These are phyloP conservation scores for Termitomyces sp. DNA, from an alignment of 768 basidiomycete species.

Conservation along the genomic window DNA sequence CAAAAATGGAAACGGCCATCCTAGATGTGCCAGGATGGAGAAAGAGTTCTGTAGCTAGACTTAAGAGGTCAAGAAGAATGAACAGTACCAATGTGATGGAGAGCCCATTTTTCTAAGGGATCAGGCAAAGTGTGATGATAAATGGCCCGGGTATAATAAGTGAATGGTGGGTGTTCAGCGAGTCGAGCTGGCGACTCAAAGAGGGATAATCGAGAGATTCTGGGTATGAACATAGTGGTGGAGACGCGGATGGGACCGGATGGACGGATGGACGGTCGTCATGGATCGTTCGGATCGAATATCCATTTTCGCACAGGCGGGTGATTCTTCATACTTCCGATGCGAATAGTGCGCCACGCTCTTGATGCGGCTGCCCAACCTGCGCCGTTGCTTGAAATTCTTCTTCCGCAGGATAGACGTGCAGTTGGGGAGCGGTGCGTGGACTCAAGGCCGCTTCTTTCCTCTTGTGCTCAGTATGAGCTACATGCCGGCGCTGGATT, in stretches of 20 bases:
- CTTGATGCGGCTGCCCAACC: not conserved
- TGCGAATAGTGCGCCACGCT: not conserved
- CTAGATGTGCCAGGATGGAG: not conserved
- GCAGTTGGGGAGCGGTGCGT: not conserved
- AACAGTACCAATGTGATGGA: not conserved
- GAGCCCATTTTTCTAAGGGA: not conserved
- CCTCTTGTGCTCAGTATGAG: not conserved
- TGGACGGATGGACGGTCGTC: not conserved
- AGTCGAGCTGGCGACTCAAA: not conserved
- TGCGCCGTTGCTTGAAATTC: not conserved
- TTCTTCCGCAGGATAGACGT: conserved; percentile 1
- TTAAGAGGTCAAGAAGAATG: not conserved
- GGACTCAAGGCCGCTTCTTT: not conserved
- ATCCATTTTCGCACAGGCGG: not conserved
- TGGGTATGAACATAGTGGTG: not conserved
- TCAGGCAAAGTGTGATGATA: not conserved
- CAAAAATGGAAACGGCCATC: conserved; percentile 1
- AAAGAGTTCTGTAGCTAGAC: not conserved
- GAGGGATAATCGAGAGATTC: no score
- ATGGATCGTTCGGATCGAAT: not conserved
- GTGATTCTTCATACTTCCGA: not conserved
- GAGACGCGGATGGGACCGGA: not conserved
- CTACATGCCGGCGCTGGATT: conserved; percentile 7
- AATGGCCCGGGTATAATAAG: not conserved
- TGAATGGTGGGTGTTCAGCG: no score